Percentiles rank a stretch among this genome's conserved stretches.
Conservation (phyloP, 176 grass and related monocot genomes). For the Saccharum spontaneum region DNA sequence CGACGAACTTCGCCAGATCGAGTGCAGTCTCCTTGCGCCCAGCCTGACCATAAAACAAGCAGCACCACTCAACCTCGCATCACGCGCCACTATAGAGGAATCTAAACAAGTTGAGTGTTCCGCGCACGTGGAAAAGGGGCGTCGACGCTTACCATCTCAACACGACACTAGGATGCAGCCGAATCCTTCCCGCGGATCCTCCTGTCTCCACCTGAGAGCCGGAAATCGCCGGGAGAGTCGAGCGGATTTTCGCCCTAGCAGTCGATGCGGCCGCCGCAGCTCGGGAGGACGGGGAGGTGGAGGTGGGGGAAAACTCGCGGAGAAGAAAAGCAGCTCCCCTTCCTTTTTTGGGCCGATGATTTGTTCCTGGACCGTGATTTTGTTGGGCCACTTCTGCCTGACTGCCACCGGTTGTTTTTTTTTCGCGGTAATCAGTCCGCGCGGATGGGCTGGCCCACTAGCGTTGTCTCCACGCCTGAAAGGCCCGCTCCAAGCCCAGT, state of each 20-base stretch:
- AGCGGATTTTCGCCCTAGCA: slow-evolving; percentile 3
- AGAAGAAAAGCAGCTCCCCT: neutral
- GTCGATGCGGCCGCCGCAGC: slow-evolving; percentile 37
- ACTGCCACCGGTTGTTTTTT: too few relatives aligned
- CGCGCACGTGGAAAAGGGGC: neutral
- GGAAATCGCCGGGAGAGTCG: neutral
- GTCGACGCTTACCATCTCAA: slow-evolving; percentile 24
- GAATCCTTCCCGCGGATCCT: neutral
- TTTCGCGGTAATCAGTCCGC: too few relatives aligned
- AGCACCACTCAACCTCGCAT: neutral
- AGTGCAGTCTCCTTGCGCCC: slow-evolving; percentile 89
- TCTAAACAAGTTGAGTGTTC: neutral
- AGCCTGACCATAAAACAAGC: slow-evolving; percentile 42
- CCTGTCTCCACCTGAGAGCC: neutral
- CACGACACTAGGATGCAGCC: neutral
- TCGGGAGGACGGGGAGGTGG: neutral
- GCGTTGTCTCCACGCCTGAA: too few relatives aligned
- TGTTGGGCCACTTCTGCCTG: neutral
- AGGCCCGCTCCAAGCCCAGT: neutral
- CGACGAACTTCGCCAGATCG: slow-evolving; percentile 89
- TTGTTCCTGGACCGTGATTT: neutral
- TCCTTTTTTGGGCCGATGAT: neutral
- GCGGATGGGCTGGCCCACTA: neutral
- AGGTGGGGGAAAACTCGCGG: neutral
- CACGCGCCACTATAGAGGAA: neutral